Evolutionary conservation across 345 rosid species (phyloP).

Genomic region (Mercurialis annua): DNA sequence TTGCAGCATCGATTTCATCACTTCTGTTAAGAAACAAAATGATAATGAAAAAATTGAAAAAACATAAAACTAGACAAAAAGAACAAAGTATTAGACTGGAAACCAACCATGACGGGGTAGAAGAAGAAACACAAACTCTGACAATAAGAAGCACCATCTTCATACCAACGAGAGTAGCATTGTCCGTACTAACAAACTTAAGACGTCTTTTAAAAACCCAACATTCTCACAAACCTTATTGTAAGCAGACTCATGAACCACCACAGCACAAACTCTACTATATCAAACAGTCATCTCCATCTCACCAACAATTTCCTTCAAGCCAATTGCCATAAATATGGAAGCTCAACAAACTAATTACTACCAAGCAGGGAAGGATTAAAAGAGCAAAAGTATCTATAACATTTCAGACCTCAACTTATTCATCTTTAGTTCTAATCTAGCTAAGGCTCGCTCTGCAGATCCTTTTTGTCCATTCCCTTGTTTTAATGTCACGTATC

Average conservation of each 20-base stretch:
- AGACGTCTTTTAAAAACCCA: constrained; percentile 61
- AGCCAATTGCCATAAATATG: not conserved
- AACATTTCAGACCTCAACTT: not conserved
- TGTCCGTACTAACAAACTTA: constrained; percentile 38
- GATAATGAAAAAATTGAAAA: not conserved
- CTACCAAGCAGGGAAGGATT: not conserved
- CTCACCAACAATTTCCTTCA: no score
- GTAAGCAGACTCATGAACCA: constrained; percentile 48
- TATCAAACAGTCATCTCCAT: constrained; percentile 81
- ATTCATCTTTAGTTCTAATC: not conserved
- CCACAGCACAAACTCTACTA: constrained; percentile 58
- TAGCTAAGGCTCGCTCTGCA: not conserved
- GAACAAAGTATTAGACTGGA: not conserved
- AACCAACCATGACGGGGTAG: constrained; percentile 18
- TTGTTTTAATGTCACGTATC: not conserved
- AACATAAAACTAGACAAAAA: not conserved
- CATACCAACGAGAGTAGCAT: constrained; percentile 51
- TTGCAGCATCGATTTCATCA: no score
- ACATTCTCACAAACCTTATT: constrained; percentile 44
- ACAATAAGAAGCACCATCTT: constrained; percentile 53
- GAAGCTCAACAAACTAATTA: not conserved
- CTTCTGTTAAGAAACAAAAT: no score
- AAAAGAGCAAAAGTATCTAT: not conserved
- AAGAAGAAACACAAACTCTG: constrained; percentile 36
- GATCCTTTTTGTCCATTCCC: not conserved